Evolutionary conservation across 441 rosid species (phyloP).

Genomic region (Syzygium malaccense): DNA sequence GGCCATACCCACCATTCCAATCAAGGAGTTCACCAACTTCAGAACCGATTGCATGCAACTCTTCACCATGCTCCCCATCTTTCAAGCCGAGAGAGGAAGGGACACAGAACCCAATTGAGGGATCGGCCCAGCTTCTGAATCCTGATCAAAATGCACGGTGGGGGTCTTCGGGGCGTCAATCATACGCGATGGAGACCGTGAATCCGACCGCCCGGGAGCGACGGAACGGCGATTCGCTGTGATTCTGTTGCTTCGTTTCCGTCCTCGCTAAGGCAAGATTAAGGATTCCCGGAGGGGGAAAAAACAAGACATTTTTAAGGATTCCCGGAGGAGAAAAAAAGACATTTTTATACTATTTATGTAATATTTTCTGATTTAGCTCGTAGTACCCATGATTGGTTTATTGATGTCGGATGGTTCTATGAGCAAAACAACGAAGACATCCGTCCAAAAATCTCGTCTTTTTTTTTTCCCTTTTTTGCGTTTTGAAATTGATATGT

Average conservation of each 20-base stretch:
- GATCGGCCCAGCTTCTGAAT: not conserved
- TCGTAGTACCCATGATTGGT: not conserved
- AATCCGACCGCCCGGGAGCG: not conserved
- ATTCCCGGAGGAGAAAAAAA: no score
- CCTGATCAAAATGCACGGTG: not conserved
- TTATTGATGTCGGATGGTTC: not conserved
- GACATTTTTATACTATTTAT: not conserved
- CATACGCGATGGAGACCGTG: not conserved
- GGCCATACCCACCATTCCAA: constrained; percentile 80
- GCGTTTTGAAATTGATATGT: not conserved
- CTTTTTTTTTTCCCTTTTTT: not conserved
- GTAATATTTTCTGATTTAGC: not conserved
- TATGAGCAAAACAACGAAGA: not conserved
- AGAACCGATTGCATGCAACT: constrained; percentile 67
- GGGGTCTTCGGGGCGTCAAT: not conserved
- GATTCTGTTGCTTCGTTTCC: not conserved
- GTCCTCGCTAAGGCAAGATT: not conserved
- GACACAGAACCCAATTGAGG: not conserved
- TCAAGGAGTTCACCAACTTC: constrained; percentile 62
- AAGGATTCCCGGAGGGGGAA: not conserved
- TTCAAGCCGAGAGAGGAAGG: not conserved
- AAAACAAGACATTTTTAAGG: not conserved
- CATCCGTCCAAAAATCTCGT: not conserved
- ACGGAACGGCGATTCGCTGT: not conserved
- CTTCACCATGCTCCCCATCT: constrained; percentile 53